Conservation (phyloP, 352 stramenopile genomes). For the Thalassiosira delicatula region DNA sequence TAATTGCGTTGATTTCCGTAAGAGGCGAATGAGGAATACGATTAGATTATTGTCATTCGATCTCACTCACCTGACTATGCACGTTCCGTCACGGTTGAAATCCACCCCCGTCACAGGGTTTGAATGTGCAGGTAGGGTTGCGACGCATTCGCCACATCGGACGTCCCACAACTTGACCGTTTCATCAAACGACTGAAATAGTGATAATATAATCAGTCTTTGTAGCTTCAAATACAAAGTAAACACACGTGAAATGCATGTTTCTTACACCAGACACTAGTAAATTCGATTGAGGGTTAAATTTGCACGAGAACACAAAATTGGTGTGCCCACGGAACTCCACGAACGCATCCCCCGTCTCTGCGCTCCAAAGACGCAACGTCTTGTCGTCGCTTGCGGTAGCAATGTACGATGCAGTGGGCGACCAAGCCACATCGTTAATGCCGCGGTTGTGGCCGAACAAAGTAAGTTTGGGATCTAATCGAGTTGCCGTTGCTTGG, state of each 20-base stretch:
- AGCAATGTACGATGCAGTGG: slow-evolving; percentile 87
- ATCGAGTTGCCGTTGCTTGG: slow-evolving; percentile 16
- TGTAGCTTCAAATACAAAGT: no score
- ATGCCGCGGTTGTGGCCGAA: slow-evolving; percentile 92
- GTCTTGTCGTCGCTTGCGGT: slow-evolving; percentile 96
- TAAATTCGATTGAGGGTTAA: slow-evolving; percentile 92
- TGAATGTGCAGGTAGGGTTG: no score
- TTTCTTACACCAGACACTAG: slow-evolving; percentile 83
- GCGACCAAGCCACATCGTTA: slow-evolving; percentile 92
- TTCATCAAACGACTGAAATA: no score
- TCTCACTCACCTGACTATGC: no score
- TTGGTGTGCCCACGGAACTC: slow-evolving; percentile 89
- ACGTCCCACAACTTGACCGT: no score
- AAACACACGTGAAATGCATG: slow-evolving; percentile 57
- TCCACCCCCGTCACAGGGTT: no score
- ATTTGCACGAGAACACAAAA: slow-evolving; percentile 94
- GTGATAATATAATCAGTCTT: no score
- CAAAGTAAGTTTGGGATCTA: slow-evolving; percentile 42
- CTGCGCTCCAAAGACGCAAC: slow-evolving; percentile 92
- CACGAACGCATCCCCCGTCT: slow-evolving; percentile 85
- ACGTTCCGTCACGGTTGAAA: no score
- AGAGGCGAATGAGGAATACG: no score
- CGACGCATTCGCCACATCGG: no score
- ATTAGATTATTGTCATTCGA: no score
- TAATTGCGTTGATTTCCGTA: no score